Conservation (phyloP, 2,329 filamentous ascomycete species). For the Cladobotryum protrusum region DNA sequence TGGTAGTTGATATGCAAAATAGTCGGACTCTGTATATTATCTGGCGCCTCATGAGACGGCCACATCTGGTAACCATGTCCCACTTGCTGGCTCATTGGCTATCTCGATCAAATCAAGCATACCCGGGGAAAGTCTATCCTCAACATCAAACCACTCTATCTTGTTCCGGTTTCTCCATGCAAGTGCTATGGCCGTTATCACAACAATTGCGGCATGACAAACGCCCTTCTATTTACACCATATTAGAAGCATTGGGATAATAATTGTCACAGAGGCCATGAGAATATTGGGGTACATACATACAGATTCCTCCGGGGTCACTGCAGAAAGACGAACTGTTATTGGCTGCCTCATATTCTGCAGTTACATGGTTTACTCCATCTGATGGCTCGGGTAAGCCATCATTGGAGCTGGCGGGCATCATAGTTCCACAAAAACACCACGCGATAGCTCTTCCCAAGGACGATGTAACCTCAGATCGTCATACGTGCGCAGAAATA, state of each 20-base stretch:
- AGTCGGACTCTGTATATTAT: neutral
- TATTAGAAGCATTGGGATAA: neutral
- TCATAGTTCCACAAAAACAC: neutral
- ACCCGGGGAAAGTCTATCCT: neutral
- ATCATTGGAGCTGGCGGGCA: neutral
- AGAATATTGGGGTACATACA: neutral
- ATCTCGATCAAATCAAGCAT: no score
- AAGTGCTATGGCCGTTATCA: slow-evolving; percentile 3
- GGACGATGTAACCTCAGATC: neutral
- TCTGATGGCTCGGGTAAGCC: neutral
- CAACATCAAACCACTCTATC: neutral
- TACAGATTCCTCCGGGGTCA: neutral
- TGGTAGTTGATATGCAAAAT: neutral
- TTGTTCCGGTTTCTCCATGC: neutral
- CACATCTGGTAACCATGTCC: slow-evolving; percentile 5
- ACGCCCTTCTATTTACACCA: no score
- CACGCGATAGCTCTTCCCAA: neutral
- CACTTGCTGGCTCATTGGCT: slow-evolving; percentile 3
- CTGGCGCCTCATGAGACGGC: slow-evolving; percentile 13
- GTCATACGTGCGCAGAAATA: neutral
- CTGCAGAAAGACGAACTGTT: no score
- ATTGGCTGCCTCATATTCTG: no score
- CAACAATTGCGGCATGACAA: no score
- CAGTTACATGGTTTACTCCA: no score
- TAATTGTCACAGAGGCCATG: neutral